Base-by-base conservation (phyloP, 2,329 filamentous ascomycete species). In the Rachicladosporium sp. region DNA sequence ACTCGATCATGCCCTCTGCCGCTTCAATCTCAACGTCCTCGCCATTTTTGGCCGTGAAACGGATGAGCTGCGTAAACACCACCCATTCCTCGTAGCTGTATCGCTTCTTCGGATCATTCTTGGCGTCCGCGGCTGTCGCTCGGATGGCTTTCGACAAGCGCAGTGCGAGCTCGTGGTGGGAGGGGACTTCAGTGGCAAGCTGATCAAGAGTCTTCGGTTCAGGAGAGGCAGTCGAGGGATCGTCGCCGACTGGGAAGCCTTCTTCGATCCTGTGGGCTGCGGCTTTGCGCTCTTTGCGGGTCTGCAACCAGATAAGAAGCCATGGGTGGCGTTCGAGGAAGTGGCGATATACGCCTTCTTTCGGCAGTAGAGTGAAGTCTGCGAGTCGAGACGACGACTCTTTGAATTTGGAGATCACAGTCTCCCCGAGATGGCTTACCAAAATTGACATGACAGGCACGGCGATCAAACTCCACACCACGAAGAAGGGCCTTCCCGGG, bases 21-120 rank as follows among this genome's bases (percentile, higher is more conserved):
- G 73, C 69, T 41, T 74, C 38, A 52, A 56, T 30, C 60, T 71
- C 45, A 4, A 33, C 29, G 11, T 46, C 43, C 8, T 46, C 48
- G 10, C 49, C 39, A 7, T 42, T 40, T n/a, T 33, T 40, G 2
- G 54, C 51, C 2, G 65, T 65, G 47, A 78, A 78, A 2, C 72
- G 66, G 30, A 93, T 82, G 27, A 94, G 68, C 12, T 75, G 73
- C 6, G 88, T 78, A 50, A 85, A 91, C 65, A 84, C 83, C 0
- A 82, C 81, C 88, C 87, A 93, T 55, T 93, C 81, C 48, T 87
- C 77, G 46, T 87, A 95, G 0, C 67, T 69, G 56, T 94, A 95
- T 39, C 70, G 71, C 40, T 77, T 78, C 0, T 71, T 67, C 2
- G 73, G 69, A 4, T 68, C 60, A 33, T 66, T 59, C 11, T 73